Conservation (phyloP, 495 filamentous ascomycete genomes). For the Talaromyces ruber region DNA sequence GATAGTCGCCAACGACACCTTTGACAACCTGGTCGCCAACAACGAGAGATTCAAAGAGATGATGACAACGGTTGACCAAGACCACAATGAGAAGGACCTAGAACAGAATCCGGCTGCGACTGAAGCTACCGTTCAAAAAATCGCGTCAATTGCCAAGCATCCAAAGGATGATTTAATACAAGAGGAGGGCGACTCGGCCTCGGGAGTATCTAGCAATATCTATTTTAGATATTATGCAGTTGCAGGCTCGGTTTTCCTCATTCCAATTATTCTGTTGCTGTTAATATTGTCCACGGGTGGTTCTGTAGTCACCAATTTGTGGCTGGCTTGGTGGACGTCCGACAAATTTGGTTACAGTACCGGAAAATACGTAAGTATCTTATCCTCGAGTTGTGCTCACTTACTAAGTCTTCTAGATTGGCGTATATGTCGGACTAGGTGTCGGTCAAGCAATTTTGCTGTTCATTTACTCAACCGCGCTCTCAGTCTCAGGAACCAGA, state of each 20-base stretch:
- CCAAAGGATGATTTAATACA: constrained; percentile 66
- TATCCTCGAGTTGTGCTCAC: constrained; percentile 70
- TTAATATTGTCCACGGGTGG: constrained; percentile 66
- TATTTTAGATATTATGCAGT: constrained; percentile 74
- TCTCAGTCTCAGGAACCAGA: constrained; percentile 21
- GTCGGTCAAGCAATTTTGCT: constrained; percentile 11
- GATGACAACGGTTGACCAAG: constrained; percentile 6
- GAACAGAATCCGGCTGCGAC: not conserved
- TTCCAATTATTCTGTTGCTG: constrained; percentile 52
- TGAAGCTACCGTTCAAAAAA: not conserved
- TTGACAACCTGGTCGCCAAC: constrained; percentile 10
- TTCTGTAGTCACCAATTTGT: constrained; percentile 80
- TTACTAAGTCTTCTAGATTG: constrained; percentile 35
- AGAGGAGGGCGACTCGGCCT: constrained; percentile 72
- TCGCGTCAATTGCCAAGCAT: constrained; percentile 45
- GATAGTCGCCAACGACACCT: constrained; percentile 18
- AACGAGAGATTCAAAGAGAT: constrained; percentile 9
- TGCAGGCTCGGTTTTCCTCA: constrained; percentile 65
- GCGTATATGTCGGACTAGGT: constrained; percentile 2
- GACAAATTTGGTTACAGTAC: constrained; percentile 50
- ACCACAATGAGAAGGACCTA: constrained; percentile 5
- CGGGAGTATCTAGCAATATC: constrained; percentile 75
- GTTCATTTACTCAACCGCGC: constrained; percentile 14
- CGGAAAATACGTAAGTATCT: constrained; percentile 80
- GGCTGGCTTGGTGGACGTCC: constrained; percentile 89